phyloP scores from a whole-genome alignment of 148 eudicot genomes.

The Spergularia bocconei region DNA sequence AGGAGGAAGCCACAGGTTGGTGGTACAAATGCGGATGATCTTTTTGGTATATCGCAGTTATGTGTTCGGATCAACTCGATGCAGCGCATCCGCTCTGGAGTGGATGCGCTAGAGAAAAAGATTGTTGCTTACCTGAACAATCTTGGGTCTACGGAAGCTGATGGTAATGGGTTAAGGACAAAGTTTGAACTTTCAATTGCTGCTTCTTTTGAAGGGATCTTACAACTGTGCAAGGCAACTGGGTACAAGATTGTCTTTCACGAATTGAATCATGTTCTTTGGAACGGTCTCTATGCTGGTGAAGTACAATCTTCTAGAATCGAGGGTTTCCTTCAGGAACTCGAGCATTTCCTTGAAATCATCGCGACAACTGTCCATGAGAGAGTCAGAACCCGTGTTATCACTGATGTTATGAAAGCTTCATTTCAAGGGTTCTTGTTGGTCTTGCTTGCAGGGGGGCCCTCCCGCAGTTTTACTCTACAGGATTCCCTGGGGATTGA shows the following conservation, averaged over 20 bases:
- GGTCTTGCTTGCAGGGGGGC: constrained; percentile 91
- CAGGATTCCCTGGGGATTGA: constrained; percentile 56
- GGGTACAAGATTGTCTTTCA: constrained; percentile 69
- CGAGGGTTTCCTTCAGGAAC: constrained; percentile 68
- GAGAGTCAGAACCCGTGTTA: constrained; percentile 68
- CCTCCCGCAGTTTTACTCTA: constrained; percentile 61
- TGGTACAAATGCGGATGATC: constrained; percentile 36
- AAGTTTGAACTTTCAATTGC: constrained; percentile 61
- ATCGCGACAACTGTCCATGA: constrained; percentile 76
- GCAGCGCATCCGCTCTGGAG: constrained; percentile 57
- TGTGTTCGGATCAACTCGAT: constrained; percentile 87
- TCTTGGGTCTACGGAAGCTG: constrained; percentile 38
- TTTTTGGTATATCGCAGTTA: constrained; percentile 51
- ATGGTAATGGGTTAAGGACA: constrained; percentile 32
- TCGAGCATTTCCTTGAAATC: constrained; percentile 59
- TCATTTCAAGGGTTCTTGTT: constrained; percentile 80
- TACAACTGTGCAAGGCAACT: constrained; percentile 60
- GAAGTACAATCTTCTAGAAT: constrained; percentile 67
- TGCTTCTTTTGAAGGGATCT: constrained; percentile 67
- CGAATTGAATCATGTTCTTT: constrained; percentile 58
- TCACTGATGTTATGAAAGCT: constrained; percentile 84
- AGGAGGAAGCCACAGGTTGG: constrained; percentile 56
- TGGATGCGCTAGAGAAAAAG: constrained; percentile 60
- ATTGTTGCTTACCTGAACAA: constrained; percentile 47
- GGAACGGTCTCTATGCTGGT: constrained; percentile 65